phyloP scores from a whole-genome alignment of 257 asterid genomes.

The Datura wrightii region DNA sequence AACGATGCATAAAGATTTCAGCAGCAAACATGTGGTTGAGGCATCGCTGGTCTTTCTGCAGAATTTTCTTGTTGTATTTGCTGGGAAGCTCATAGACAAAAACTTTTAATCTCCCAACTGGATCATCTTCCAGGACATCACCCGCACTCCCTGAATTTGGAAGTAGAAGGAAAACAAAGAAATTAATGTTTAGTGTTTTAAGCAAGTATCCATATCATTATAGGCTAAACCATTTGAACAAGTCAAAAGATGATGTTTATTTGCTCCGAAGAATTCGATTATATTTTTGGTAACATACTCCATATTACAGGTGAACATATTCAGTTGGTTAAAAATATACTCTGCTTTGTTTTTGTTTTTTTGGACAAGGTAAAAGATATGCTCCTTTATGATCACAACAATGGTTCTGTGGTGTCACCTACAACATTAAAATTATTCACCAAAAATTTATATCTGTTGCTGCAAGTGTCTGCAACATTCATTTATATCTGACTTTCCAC shows the following conservation, averaged over 20 bases:
- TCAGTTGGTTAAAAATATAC: conserved; percentile 15
- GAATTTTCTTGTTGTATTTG: conserved; percentile 79
- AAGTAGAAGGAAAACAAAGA: not conserved
- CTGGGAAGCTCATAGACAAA: conserved; percentile 84
- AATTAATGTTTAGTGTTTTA: not conserved
- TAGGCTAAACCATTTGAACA: not conserved
- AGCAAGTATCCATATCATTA: not conserved
- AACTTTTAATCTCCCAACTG: conserved; percentile 80
- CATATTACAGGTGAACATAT: not conserved
- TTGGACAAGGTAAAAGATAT: not conserved
- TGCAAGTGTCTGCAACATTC: not conserved
- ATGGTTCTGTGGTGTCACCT: not conserved
- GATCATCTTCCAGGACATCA: conserved; percentile 92
- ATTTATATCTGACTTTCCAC: not conserved
- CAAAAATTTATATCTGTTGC: not conserved
- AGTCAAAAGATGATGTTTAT: not conserved
- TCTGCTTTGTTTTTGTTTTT: not conserved
- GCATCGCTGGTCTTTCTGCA: conserved; percentile 82
- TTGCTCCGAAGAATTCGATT: conserved; percentile 1
- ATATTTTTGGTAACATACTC: not conserved
- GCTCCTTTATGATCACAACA: not conserved
- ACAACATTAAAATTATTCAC: not conserved
- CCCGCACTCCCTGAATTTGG: conserved; percentile 84
- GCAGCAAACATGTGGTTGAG: conserved; percentile 97
- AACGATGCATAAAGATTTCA: conserved; percentile 87